phyloP scores from a whole-genome alignment of 805 yeast species.

The Metschnikowia lachancei region DNA sequence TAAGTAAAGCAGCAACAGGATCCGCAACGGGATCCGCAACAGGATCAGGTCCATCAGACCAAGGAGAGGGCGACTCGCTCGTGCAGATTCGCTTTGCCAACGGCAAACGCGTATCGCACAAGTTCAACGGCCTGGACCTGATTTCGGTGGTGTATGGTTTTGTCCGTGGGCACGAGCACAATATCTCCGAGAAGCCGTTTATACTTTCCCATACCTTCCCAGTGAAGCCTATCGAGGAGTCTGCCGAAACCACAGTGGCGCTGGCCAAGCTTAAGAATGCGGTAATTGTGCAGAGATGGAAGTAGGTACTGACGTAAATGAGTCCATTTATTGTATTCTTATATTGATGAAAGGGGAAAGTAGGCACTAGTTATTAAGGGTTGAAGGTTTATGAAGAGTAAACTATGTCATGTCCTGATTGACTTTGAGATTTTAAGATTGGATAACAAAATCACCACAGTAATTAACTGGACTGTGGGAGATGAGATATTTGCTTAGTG shows the following conservation, averaged over 20 bases:
- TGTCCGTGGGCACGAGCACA: conserved; percentile 47
- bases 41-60: background rate
- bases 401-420: too few relatives aligned
- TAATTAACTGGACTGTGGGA: too few relatives aligned
- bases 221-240: conserved; percentile 63
- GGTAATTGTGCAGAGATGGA: conserved; percentile 90
- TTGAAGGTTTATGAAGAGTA: too few relatives aligned
- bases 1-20: background rate
- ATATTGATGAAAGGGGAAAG: too few relatives aligned
- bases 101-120: conserved; percentile 66
- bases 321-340: too few relatives aligned
- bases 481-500: too few relatives aligned
- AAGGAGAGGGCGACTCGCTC: conserved; percentile 59
- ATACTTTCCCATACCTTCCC: conserved; percentile 81
- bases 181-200: conserved; percentile 50
- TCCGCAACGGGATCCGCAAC: conserved; percentile 1
- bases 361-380: too few relatives aligned
- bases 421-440: too few relatives aligned
- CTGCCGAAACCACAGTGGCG: conserved; percentile 49
- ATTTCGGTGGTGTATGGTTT: conserved; percentile 66
- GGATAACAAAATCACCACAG: too few relatives aligned
- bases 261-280: conserved; percentile 79
- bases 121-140: conserved; percentile 62
- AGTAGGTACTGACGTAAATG: conserved; percentile 18
- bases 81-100: conserved; percentile 83